These are phyloP conservation scores for Pilobolus umbonatus DNA, from an alignment of 192 early-diverging fungal genomes.

Conservation along the genomic window DNA sequence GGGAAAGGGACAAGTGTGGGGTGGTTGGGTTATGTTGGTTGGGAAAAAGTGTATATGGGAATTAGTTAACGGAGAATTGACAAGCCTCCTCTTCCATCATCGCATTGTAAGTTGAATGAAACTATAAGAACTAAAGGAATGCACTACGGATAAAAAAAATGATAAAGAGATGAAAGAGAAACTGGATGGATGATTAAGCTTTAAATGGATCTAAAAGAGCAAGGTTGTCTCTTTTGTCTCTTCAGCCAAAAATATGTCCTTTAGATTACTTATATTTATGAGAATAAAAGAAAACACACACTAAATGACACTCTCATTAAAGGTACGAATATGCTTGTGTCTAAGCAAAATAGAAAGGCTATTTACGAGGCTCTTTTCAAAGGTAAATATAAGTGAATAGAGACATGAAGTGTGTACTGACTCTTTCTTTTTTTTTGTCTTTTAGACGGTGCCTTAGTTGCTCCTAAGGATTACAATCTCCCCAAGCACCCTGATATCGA, in stretches of 20 bases:
- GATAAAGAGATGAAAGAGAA: neutral
- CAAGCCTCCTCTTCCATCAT: slow-evolving; percentile 23
- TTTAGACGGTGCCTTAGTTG: slow-evolving; percentile 94
- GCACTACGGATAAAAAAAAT: neutral
- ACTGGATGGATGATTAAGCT: slow-evolving; percentile 2
- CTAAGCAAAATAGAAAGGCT: slow-evolving; percentile 92
- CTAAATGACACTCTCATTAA: neutral
- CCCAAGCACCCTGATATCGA: slow-evolving; percentile 94
- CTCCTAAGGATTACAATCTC: slow-evolving; percentile 98
- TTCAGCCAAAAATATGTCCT: no score
- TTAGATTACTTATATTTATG: neutral
- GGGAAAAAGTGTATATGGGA: neutral
- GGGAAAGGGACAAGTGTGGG: neutral
- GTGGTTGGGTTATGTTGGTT: neutral
- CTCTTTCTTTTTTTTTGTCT: slow-evolving; percentile 7
- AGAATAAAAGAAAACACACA: neutral
- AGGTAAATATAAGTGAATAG: slow-evolving; percentile 41
- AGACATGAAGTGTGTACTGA: slow-evolving; percentile 1
- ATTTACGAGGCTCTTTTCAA: slow-evolving; percentile 94
- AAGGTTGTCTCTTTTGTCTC: no score
- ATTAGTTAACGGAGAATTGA: neutral
- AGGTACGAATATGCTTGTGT: slow-evolving; percentile 85
- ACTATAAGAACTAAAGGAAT: no score
- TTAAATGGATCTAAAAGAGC: no score
- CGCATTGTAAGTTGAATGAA: slow-evolving; percentile 2